Evolutionary conservation across 331 rosid genomes (phyloP), one percentile per base, ranked within the genome.

Genomic region (Pyracantha coccinea): DNA sequence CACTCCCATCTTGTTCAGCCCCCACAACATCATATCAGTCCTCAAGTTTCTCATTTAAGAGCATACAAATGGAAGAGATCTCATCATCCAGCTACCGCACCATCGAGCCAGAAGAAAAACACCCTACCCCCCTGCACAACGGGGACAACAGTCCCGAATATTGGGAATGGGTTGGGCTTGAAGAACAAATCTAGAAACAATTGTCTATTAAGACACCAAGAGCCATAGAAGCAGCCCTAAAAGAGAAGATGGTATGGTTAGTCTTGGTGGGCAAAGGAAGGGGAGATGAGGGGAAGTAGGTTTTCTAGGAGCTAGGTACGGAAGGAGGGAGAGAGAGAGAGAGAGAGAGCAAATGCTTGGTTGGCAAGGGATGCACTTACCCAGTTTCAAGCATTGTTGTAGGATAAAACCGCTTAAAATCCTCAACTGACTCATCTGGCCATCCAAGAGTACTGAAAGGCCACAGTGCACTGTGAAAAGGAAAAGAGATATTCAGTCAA

Each of bases 371-470:
- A 87, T 53, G 29, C 35, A 84, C 83, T 70, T 86, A 93, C 98
- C 98, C 98, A 20, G 97, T 93, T 85, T 93, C 98, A 83, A 93
- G 98, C 90, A 93, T 79, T 78, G 98, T 86, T 61, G 98, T 93
- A 54, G 98, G 98, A 83, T 93, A 93, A 75, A 93, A 89, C 73
- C 23, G 86, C 83, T 89, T 88, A 79, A 88, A 91, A 10, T 38
- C 98, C 79, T 91, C 96, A 11, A 89, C 81, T 47, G 88, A 80
- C 66, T 72, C 80, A 79, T 91, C 90, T 61, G 98, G 98, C 98
- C 98, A 94, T 68, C 98, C 98, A 82, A 94, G 98, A 31, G 98
- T 94, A 78, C 98, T 94, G 80, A 91, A 94, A 44, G 98, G 98
- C 98, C 98, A 94, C 63, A 94, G 77, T 2, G 98, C 95, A 80